phyloP scores from a whole-genome alignment of 106 monocot species.

The Xerophyta viscosa region DNA sequence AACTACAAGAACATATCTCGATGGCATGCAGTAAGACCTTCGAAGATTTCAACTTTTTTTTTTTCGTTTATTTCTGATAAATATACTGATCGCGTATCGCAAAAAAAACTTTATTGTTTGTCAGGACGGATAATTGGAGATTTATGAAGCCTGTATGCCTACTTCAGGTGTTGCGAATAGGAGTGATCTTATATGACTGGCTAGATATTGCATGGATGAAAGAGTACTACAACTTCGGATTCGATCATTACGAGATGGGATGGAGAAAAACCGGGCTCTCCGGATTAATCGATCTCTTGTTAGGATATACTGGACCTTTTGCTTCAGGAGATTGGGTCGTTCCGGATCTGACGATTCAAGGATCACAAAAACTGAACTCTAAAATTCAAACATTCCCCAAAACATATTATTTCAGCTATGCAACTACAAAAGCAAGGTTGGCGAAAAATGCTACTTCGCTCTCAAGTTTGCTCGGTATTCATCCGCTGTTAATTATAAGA shows the following conservation, averaged over 20 bases:
- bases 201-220: conserved; percentile 65
- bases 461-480: conserved; percentile 47
- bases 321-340: conserved; percentile 87
- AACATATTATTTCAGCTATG: conserved; percentile 86
- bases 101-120: too few relatives aligned
- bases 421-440: conserved; percentile 60
- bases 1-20: conserved; percentile 75
- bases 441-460: conserved; percentile 45
- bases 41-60: too few relatives aligned
- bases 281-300: conserved; percentile 46
- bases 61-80: too few relatives aligned
- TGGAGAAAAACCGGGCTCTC: conserved; percentile 53
- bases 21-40: conserved; percentile 67
- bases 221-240: conserved; percentile 88
- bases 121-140: conserved; percentile 67
- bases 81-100: too few relatives aligned
- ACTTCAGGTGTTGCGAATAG: conserved; percentile 72
- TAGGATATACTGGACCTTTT: conserved; percentile 66
- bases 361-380: conserved; percentile 44
- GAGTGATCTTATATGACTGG: conserved; percentile 73
- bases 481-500: conserved; percentile 60
- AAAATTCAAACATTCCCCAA: conserved; percentile 54
- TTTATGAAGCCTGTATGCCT: conserved; percentile 60
- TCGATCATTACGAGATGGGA: conserved; percentile 72
- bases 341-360: conserved; percentile 83